Evolutionary conservation across 805 yeast species (phyloP).

Genomic region (Metahyphopichia silvanorum): DNA sequence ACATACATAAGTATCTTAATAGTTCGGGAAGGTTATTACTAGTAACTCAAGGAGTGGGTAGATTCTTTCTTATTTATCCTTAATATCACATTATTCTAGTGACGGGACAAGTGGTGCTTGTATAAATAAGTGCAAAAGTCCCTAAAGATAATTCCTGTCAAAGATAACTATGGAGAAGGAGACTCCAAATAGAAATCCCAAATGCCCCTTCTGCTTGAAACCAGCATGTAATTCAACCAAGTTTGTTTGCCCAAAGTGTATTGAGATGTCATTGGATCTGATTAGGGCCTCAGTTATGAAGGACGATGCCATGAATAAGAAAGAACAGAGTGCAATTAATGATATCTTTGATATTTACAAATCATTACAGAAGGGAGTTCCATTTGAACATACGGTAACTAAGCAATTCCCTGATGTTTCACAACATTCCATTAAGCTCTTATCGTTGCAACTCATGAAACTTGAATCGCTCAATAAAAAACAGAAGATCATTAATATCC

Average conservation of each 20-base stretch:
- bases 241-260: slow-evolving; percentile 21
- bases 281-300: slow-evolving; percentile 21
- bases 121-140: too few relatives aligned
- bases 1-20: too few relatives aligned
- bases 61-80: too few relatives aligned
- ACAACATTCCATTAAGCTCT: slow-evolving; percentile 14
- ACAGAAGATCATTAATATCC: slow-evolving; percentile 13
- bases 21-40: too few relatives aligned
- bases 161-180: too few relatives aligned
- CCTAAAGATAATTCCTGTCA: too few relatives aligned
- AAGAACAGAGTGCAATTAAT: slow-evolving; percentile 21
- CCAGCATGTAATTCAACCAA: too few relatives aligned
- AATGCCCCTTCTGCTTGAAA: slow-evolving; percentile 16
- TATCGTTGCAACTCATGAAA: slow-evolving; percentile 30
- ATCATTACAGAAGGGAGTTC: background rate
- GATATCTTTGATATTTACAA: slow-evolving; percentile 18
- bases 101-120: too few relatives aligned
- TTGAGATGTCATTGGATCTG: slow-evolving; percentile 14
- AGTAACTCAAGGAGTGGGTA: too few relatives aligned
- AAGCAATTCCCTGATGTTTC: slow-evolving; percentile 13
- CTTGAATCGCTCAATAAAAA: slow-evolving; percentile 16
- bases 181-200: background rate
- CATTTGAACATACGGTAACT: background rate
- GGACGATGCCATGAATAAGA: slow-evolving; percentile 20
- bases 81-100: too few relatives aligned